Percentiles rank a stretch among this genome's conserved stretches.
Evolutionary conservation across 2,329 filamentous ascomycete genomes (phyloP).

Genomic region (Alternaria hordeiaustralica): DNA sequence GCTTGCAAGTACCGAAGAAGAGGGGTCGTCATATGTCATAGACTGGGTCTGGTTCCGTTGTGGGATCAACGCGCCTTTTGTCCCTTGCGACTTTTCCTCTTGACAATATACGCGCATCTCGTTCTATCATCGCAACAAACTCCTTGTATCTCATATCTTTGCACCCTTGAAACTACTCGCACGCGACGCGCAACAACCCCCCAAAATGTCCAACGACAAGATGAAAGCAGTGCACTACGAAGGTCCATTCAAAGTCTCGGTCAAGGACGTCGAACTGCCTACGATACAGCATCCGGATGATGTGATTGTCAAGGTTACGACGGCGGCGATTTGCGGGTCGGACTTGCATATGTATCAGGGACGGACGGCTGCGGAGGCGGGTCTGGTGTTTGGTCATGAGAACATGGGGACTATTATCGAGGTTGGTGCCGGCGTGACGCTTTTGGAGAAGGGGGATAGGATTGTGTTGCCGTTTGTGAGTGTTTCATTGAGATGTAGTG

Average conservation of each 20-base stretch:
- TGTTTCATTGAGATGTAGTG: background rate
- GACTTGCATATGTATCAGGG: constrained; percentile 68
- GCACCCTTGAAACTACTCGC: too few relatives aligned
- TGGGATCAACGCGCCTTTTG: background rate
- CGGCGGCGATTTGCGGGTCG: constrained; percentile 65
- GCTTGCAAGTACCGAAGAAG: background rate
- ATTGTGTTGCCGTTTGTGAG: constrained; percentile 66
- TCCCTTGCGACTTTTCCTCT: background rate
- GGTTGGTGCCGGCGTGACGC: constrained; percentile 64
- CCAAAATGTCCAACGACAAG: constrained; percentile 32
- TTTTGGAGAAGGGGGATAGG: constrained; percentile 67
- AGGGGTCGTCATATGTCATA: constrained; percentile 1
- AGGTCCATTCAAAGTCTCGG: constrained; percentile 67
- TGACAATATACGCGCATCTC: background rate
- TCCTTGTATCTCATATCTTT: background rate
- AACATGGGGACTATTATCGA: constrained; percentile 67
- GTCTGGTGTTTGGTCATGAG: constrained; percentile 68
- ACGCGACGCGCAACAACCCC: background rate
- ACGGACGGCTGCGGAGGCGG: constrained; percentile 66
- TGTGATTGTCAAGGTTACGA: constrained; percentile 70
- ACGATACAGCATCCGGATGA: constrained; percentile 69
- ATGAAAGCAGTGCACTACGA: constrained; percentile 71
- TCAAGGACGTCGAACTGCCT: constrained; percentile 65
- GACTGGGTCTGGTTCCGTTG: background rate
- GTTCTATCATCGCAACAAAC: background rate